Base-by-base conservation (phyloP, 2,329 filamentous ascomycete genomes). In the Cladosporium sphaerospermum region DNA sequence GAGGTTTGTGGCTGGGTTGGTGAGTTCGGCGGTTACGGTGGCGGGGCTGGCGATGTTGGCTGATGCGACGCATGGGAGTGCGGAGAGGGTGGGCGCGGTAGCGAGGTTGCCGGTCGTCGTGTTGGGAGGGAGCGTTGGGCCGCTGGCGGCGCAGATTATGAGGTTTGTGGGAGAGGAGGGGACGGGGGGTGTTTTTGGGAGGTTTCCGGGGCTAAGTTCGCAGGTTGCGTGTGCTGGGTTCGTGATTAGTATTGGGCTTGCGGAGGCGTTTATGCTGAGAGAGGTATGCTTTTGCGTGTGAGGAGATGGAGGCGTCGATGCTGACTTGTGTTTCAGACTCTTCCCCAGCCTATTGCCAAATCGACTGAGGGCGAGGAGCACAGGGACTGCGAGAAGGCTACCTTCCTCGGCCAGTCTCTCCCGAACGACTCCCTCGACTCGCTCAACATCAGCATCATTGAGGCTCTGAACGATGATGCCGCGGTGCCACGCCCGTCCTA, bases 41-140 rank as follows among this genome's bases (percentile, higher is more conserved):
- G 71, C 73, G 4, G 71, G 67, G 3, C 63, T 75, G 53, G 72
- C 73, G 2, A 76, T 76, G 74, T 67, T 77, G 48, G 73, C 73
- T 13, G 74, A 77, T 54, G 48, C 54, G 6, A 59, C 58, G 13
- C 60, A 60, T 40, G 60, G 54, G 2, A 57, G 55, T 37, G 48
- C 28, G 34, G 49, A 56, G 5, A 67, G 73, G 53, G 69, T 68
- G 7, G 69, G 63, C 57, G 71, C 72, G 41, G 71, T 76, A 23
- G 69, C 73, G 3, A 62, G 69, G 14, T 61, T 76, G 3, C 74
- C 74, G n/a, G 58, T 75, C 10, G 67, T 76, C 53, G 69, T 71
- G 31, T 66, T 73, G 0, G 74, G 70, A 55, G 74, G 74, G 34
- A 73, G 73, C 43, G 62, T 76, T 49, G 74, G 73, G 6, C 73